Base-by-base conservation (phyloP, 2,329 filamentous ascomycete species). In the Aspergillus fumigatiaffinis region DNA sequence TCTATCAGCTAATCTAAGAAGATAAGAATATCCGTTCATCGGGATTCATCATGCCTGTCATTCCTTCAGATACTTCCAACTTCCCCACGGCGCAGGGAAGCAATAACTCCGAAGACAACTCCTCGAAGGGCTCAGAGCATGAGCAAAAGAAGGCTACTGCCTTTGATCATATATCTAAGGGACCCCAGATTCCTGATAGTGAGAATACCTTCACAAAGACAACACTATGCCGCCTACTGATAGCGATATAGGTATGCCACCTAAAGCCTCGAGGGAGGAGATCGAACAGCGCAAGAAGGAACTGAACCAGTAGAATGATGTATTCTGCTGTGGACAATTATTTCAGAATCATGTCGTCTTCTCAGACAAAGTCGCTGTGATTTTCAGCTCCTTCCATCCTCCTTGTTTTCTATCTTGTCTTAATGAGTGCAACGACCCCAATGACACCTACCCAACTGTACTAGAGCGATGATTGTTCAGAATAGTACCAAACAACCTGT, bases 281-380 rank as follows among this genome's bases (percentile, higher is more conserved):
- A 82, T 87, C 54, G 77, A 81, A 67, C 85, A 82, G 12, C 86
- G 84, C 71, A 86, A 85, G 59, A 77, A 85, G 70, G 84, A 84
- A 67, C 66, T 91, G 72, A 90, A 90, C 79, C 85, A 88, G 66
- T 76, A 70, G 38, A 55, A 50, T 44, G 25, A 17, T 7, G n/a
- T 25, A 28, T 17, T 35, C 14, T 21, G 12, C n/a, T 41, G 17
- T 51, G 44, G 5, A 3, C 8, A 10, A 12, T 47, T 12, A 14
- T 21, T 14, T 25, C 10, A 14, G 2, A 7, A 8, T 14, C 14
- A 23, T 47, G 21, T 3, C 5, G 23, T 23, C 10, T 26, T 17
- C 21, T 23, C 14, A 7, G 4, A 47, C 14, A 12, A 47, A 4
- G 6, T 23, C 10, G 44, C 44, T 14, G 10, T 25, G 44, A 47